phyloP scores from a whole-genome alignment of 257 asterid genomes.

The Penstemon newberryi region DNA sequence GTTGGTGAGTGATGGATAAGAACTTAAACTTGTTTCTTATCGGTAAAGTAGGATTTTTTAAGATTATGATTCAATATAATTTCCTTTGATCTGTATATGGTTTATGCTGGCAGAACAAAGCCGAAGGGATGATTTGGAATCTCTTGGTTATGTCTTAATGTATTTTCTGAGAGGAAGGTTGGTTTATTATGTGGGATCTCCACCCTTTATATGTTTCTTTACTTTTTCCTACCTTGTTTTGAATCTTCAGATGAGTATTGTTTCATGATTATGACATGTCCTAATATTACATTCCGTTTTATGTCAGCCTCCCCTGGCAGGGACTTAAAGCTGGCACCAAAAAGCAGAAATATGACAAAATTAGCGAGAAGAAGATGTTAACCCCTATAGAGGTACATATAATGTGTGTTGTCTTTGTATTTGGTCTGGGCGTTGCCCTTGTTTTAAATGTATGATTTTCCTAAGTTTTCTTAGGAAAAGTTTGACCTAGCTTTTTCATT shows the following conservation, averaged over 20 bases:
- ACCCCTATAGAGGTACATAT: conserved; percentile 83
- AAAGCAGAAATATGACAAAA: conserved; percentile 91
- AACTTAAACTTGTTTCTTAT: conserved; percentile 11
- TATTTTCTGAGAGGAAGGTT: conserved; percentile 98
- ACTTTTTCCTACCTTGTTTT: conserved; percentile 21
- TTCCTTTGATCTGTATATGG: conserved; percentile 14
- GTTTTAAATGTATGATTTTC: conserved; percentile 11
- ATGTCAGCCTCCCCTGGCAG: conserved; percentile 92
- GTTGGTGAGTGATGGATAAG: conserved; percentile 63
- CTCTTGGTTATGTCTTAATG: conserved; percentile 94
- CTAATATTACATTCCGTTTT: conserved; percentile 24
- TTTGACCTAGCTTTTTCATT: neutral
- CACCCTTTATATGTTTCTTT: conserved; percentile 17
- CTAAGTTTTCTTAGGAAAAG: neutral
- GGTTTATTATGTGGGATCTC: conserved; percentile 37
- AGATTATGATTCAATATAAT: conserved; percentile 17
- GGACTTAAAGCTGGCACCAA: conserved; percentile 94
- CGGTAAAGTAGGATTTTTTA: conserved; percentile 12
- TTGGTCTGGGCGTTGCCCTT: conserved; percentile 16
- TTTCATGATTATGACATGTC: conserved; percentile 19
- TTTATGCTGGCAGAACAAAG: conserved; percentile 71
- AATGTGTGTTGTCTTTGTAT: conserved; percentile 20
- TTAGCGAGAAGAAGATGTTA: conserved; percentile 90
- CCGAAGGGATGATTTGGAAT: conserved; percentile 95
- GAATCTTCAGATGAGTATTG: conserved; percentile 4